Conservation (phyloP, 2,329 filamentous ascomycete species). For the Penicillium sp. region DNA sequence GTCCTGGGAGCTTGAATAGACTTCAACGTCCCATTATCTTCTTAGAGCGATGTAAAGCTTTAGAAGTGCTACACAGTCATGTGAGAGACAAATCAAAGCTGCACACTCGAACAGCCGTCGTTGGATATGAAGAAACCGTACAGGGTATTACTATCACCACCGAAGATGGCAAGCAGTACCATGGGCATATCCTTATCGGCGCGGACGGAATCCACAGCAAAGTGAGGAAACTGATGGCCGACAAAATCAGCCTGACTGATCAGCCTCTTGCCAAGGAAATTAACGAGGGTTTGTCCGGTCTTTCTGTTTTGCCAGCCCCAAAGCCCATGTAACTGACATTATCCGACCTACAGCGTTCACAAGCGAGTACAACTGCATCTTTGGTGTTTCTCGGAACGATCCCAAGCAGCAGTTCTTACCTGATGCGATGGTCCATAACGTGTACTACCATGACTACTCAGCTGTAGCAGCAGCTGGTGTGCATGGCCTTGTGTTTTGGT, state of each 20-base stretch:
- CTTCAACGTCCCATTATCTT: conserved; percentile 19
- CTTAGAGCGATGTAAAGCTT: conserved; percentile 17
- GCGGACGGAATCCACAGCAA: conserved; percentile 44
- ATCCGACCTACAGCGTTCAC: conserved; percentile 4
- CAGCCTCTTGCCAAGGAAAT: neutral
- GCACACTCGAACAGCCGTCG: conserved; percentile 5
- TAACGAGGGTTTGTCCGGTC: neutral
- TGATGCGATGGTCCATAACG: conserved; percentile 9
- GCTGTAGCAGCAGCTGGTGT: conserved; percentile 11
- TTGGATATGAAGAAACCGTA: conserved; percentile 9
- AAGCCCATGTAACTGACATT: neutral
- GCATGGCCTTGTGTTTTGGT: conserved; percentile 19
- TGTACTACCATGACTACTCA: conserved; percentile 17
- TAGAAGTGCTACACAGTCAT: conserved; percentile 16
- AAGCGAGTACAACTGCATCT: conserved; percentile 26
- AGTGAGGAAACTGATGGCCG: conserved; percentile 32
- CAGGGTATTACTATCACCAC: conserved; percentile 30
- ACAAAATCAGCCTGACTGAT: conserved; percentile 6
- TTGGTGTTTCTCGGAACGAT: conserved; percentile 18
- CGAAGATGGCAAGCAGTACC: conserved; percentile 32
- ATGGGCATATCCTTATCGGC: conserved; percentile 38
- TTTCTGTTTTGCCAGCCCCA: neutral
- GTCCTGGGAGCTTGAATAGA: neutral
- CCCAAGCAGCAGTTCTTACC: conserved; percentile 6
- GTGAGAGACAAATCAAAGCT: conserved; percentile 15